These are phyloP conservation scores for Rhizopogon rudus DNA, from an alignment of 768 basidiomycete species.

Conservation along the genomic window DNA sequence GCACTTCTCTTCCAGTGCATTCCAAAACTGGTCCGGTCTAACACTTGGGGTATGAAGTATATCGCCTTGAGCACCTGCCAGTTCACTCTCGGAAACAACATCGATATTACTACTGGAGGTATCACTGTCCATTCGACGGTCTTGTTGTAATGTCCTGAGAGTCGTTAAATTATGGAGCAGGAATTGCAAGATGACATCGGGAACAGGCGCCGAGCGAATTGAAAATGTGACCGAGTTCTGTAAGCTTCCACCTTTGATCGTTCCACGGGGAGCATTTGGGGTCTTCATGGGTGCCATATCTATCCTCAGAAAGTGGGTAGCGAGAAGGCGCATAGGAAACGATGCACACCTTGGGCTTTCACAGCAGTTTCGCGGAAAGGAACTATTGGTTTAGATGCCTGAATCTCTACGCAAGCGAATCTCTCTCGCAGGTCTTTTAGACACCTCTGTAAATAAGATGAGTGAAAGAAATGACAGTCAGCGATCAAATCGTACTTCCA, in stretches of 20 bases:
- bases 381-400: constrained; percentile 92
- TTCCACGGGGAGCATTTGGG: constrained; percentile 66
- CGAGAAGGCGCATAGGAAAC: neutral
- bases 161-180: constrained; percentile 66
- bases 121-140: constrained; percentile 34
- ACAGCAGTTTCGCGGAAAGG: constrained; percentile 96
- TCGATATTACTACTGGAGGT: constrained; percentile 5
- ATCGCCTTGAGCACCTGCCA: constrained; percentile 48
- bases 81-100: constrained; percentile 29
- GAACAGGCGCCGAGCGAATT: constrained; percentile 79
- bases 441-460: constrained; percentile 60
- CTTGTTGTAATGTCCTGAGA: constrained; percentile 57
- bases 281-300: constrained; percentile 89
- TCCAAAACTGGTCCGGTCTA: constrained; percentile 78
- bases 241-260: constrained; percentile 62
- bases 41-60: constrained; percentile 59
- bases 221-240: constrained; percentile 76
- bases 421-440: constrained; percentile 94
- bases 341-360: constrained; percentile 56
- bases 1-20: constrained; percentile 56
- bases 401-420: constrained; percentile 90
- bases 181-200: constrained; percentile 66
- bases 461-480: neutral
- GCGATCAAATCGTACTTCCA: constrained; percentile 60
- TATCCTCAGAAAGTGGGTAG: constrained; percentile 21